phyloP scores from a whole-genome alignment of 1,139 yeast genomes.

The Yamadazyma sp. region DNA sequence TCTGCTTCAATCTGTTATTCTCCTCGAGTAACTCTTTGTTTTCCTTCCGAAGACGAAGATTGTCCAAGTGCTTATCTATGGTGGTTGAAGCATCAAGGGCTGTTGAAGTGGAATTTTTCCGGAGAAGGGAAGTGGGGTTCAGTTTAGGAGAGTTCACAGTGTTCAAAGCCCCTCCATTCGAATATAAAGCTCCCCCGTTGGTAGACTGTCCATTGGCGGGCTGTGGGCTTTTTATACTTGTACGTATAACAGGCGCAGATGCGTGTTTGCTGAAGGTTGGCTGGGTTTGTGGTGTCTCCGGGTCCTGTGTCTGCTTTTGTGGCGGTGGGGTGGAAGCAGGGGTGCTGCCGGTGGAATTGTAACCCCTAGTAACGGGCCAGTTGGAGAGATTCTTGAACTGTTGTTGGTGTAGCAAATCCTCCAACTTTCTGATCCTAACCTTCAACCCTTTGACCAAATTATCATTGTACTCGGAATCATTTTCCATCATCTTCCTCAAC shows the following conservation, averaged over 20 bases:
- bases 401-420: constrained; percentile 64
- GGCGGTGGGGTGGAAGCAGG: constrained; percentile 9
- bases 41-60: constrained; percentile 36
- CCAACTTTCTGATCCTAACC: constrained; percentile 60
- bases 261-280: not conserved
- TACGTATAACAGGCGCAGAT: constrained; percentile 3
- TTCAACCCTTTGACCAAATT: constrained; percentile 55
- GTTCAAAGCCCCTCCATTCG: too few relatives aligned
- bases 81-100: constrained; percentile 36
- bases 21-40: constrained; percentile 21
- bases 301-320: not conserved
- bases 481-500: constrained; percentile 17
- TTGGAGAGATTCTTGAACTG: constrained; percentile 56
- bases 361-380: constrained; percentile 48
- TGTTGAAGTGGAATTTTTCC: constrained; percentile 11
- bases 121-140: constrained; percentile 16
- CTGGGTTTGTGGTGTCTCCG: not conserved
- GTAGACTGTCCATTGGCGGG: too few relatives aligned
- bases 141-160: constrained; percentile 2
- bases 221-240: not conserved
- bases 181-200: too few relatives aligned
- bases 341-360: constrained; percentile 4
- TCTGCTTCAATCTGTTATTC: constrained; percentile 9
- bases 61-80: constrained; percentile 47
- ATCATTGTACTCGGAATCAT: constrained; percentile 32